Base-by-base conservation (phyloP, 148 eudicot species). In the Spergularia marina region DNA sequence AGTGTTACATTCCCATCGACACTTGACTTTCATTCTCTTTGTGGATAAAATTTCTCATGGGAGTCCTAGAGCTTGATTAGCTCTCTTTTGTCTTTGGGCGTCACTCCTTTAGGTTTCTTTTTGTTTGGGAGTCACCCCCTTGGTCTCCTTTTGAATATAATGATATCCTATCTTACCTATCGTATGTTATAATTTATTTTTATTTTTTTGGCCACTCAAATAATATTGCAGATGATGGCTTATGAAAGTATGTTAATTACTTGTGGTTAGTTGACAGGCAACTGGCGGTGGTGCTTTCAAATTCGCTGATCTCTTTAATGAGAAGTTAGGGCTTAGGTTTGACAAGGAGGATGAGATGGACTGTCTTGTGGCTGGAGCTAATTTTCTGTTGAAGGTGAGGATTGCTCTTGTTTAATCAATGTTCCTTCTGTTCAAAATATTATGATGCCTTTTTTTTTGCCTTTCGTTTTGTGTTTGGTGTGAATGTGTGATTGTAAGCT, bases 341-440 rank as follows among this genome's bases (percentile, higher is more conserved):
- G 98, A 94, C 85, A 94, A 94, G 85, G 97, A 81, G 65, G 98
- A 94, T 68, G 98, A 94, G 80, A 94, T 94, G 98, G 89, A 89
- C 80, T 88, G 87, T 77, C 89, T 94, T 65, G 98, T 94, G 47
- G 82, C 91, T 76, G 98, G 98, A 80, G 88, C 92, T 69, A 94
- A 94, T 85, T 94, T 89, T 80, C 77, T 94, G 74, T 87, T 94
- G 54, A 88, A 89, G 98, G 97, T 94, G 82, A 84, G 83, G 70
- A 74, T 53, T 78, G 51, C 66, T 36, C 15, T 55, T 49, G 7
- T 14, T 51, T 58, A n/a, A 40, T 53, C 34, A 72, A 40, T 17
- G 17, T 5, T 57, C 6, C 56, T 56, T 10, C 34, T 11, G n/a
- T 56, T 51, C 12, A n/a, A 59, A 49, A 44, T 20, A 40, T 16